Evolutionary conservation across 495 filamentous ascomycete species (phyloP).

Genomic region (Hypoxylon cercidicola): DNA sequence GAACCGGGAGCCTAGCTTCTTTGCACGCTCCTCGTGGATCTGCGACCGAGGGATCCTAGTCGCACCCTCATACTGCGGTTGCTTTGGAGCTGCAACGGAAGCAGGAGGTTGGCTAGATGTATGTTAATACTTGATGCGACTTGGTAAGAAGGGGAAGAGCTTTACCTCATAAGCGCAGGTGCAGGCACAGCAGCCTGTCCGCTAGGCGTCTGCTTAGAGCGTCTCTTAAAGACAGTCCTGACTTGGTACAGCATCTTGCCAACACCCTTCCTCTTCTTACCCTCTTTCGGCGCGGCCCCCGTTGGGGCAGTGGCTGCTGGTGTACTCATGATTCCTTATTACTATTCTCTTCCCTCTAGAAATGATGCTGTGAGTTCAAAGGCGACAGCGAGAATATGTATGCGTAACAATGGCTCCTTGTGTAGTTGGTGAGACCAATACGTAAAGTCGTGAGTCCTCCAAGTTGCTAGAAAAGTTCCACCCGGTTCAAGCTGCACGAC

Average conservation of each 20-base stretch:
- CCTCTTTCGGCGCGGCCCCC: conserved; percentile 49
- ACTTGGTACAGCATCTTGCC: conserved; percentile 71
- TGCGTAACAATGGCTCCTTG: conserved; percentile 1
- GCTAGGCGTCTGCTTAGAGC: conserved; percentile 53
- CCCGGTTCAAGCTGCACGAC: conserved; percentile 22
- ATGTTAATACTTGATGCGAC: conserved; percentile 18
- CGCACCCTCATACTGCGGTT: conserved; percentile 43
- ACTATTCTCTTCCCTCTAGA: conserved; percentile 7
- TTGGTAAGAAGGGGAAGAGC: not conserved
- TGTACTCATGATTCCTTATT: conserved; percentile 55
- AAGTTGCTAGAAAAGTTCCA: conserved; percentile 4
- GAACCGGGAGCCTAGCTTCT: conserved; percentile 78
- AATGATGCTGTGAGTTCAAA: not conserved
- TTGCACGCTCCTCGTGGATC: conserved; percentile 74
- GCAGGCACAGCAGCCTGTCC: conserved; percentile 41
- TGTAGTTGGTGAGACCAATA: not conserved
- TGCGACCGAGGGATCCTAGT: conserved; percentile 58
- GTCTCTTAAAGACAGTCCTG: conserved; percentile 69
- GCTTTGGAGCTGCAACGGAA: conserved; percentile 38
- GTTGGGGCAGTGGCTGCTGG: conserved; percentile 44
- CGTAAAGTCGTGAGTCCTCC: conserved; percentile 2
- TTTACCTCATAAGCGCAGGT: conserved; percentile 40
- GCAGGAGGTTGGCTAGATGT: conserved; percentile 35
- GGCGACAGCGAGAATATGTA: conserved; percentile 5
- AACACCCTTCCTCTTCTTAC: conserved; percentile 70